Conservation (phyloP, 768 basidiomycete species). For the Peribolospora kevripleyi region DNA sequence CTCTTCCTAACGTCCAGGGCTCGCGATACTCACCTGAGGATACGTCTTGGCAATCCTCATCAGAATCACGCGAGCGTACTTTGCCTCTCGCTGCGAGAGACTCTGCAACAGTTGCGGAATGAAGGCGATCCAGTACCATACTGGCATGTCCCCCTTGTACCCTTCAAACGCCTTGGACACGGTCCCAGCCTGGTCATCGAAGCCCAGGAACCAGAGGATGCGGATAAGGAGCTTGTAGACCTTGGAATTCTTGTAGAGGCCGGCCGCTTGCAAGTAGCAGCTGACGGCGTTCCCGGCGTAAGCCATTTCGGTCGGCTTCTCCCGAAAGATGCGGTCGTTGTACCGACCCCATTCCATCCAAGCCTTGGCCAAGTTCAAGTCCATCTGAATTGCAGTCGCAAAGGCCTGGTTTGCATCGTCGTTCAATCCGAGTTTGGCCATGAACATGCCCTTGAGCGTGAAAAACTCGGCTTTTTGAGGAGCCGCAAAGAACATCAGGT, state of each 20-base stretch:
- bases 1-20: not conserved
- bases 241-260: slow-evolving; percentile 79
- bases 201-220: slow-evolving; percentile 82
- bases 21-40: slow-evolving; percentile 44
- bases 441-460: slow-evolving; percentile 96
- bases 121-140: slow-evolving; percentile 97
- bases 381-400: slow-evolving; percentile 84
- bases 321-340: slow-evolving; percentile 82
- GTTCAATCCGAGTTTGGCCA: slow-evolving; percentile 47
- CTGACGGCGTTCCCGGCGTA: slow-evolving; percentile 78
- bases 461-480: slow-evolving; percentile 95
- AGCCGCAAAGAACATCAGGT: slow-evolving; percentile 86
- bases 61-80: slow-evolving; percentile 70
- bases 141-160: slow-evolving; percentile 85
- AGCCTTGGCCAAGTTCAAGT: slow-evolving; percentile 79
- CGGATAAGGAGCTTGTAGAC: slow-evolving; percentile 72
- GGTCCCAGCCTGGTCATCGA: slow-evolving; percentile 40
- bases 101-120: slow-evolving; percentile 83
- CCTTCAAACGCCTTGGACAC: slow-evolving; percentile 26
- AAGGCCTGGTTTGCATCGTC: slow-evolving; percentile 83
- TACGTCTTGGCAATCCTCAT: slow-evolving; percentile 69
- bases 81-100: slow-evolving; percentile 70
- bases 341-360: slow-evolving; percentile 98
- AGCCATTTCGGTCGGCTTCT: slow-evolving; percentile 31
- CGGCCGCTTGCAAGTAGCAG: slow-evolving; percentile 92